Evolutionary conservation across 495 filamentous ascomycete species (phyloP).

Genomic region (Hypoxylon intermedium): DNA sequence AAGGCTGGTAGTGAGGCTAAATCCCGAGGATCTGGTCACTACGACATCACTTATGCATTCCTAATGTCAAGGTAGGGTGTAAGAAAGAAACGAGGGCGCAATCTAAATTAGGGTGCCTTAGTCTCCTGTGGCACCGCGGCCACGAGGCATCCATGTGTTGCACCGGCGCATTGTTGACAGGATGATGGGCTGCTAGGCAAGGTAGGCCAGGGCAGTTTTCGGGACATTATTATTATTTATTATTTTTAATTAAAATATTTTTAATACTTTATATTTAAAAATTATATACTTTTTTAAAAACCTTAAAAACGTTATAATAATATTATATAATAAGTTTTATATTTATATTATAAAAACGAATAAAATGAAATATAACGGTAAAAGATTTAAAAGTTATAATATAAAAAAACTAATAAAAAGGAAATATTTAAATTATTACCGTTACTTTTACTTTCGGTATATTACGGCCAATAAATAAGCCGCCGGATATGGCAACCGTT

Average conservation of each 20-base stretch:
- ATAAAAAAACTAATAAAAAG: too few relatives aligned
- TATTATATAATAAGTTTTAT: too few relatives aligned
- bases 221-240: conserved; percentile 3
- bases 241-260: background rate
- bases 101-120: conserved; percentile 37
- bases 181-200: conserved; percentile 12
- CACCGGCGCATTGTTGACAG: conserved; percentile 15
- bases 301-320: too few relatives aligned
- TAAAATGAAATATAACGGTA: too few relatives aligned
- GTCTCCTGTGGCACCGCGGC: conserved; percentile 27
- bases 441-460: too few relatives aligned
- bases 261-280: too few relatives aligned
- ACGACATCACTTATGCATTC: conserved; percentile 12
- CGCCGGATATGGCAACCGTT: too few relatives aligned
- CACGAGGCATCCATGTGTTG: conserved; percentile 39
- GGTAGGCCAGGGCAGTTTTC: conserved; percentile 8
- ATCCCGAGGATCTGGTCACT: conserved; percentile 25
- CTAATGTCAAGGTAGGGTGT: conserved; percentile 6
- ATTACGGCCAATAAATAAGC: too few relatives aligned
- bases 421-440: too few relatives aligned
- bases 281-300: too few relatives aligned
- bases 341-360: too few relatives aligned
- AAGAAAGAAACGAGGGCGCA: conserved; percentile 16
- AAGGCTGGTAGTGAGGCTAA: background rate
- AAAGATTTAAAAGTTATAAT: too few relatives aligned